Percentiles rank a stretch among this genome's conserved stretches.
Conservation (phyloP, 2,329 filamentous ascomycete species). For the Alternaria ethzedia region DNA sequence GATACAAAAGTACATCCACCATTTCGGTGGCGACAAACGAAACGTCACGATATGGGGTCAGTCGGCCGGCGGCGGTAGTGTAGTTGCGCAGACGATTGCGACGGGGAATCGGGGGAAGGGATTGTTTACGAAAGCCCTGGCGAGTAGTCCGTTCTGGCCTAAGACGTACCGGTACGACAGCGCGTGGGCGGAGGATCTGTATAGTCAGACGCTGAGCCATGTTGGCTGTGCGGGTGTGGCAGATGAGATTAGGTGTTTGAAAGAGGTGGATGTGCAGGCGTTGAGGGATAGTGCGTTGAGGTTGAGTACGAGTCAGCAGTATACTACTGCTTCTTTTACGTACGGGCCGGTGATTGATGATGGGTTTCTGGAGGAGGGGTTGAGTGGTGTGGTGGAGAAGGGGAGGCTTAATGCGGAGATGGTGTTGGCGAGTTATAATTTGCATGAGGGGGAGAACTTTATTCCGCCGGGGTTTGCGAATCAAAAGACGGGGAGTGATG, state of each 20-base stretch:
- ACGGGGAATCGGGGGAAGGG: conserved; percentile 51
- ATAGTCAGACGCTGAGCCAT: conserved; percentile 54
- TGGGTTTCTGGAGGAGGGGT: conserved; percentile 56
- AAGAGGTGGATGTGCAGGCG: conserved; percentile 59
- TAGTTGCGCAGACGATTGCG: conserved; percentile 61
- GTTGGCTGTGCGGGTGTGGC: conserved; percentile 53
- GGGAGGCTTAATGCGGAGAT: conserved; percentile 54
- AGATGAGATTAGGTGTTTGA: conserved; percentile 62
- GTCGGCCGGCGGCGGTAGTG: conserved; percentile 61
- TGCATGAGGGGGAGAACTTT: conserved; percentile 69
- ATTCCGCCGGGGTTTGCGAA: conserved; percentile 58
- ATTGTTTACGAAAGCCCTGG: conserved; percentile 60
- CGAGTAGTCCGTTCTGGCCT: conserved; percentile 64
- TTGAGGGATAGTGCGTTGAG: conserved; percentile 60
- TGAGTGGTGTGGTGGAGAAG: conserved; percentile 54
- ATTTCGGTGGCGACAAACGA: conserved; percentile 61
- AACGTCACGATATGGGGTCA: conserved; percentile 64
- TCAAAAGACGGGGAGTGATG: conserved; percentile 36
- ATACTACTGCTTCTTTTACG: conserved; percentile 63
- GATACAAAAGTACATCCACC: conserved; percentile 59
- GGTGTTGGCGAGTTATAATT: conserved; percentile 65
- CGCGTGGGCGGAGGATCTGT: conserved; percentile 60
- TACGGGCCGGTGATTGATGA: conserved; percentile 68
- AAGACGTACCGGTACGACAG: conserved; percentile 63
- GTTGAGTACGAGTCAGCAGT: conserved; percentile 58